Percentiles rank a stretch among this genome's conserved stretches.
phyloP scores from a whole-genome alignment of 306 rosid genomes.

The Macrotyloma uniflorum region DNA sequence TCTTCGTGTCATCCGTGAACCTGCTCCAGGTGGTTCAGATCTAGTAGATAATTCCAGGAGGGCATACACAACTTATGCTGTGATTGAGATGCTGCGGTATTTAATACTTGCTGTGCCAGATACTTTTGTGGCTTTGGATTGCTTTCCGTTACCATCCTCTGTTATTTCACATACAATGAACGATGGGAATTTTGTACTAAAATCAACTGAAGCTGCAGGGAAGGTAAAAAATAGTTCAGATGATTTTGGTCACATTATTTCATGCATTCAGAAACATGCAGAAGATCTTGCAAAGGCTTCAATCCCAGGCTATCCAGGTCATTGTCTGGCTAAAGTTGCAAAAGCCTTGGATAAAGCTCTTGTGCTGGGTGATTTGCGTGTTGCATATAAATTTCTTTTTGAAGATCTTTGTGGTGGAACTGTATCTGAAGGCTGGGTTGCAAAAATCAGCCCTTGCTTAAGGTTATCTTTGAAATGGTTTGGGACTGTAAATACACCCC shows the following conservation, averaged over 20 bases:
- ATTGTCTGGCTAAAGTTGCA: constrained; percentile 81
- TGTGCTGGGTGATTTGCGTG: constrained; percentile 67
- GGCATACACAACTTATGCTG: constrained; percentile 73
- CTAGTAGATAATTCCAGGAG: constrained; percentile 86
- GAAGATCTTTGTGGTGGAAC: constrained; percentile 72
- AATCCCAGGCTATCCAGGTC: constrained; percentile 75
- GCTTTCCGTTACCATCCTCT: constrained; percentile 88
- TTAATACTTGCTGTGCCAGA: constrained; percentile 81
- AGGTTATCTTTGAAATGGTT: constrained; percentile 85
- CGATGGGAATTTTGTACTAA: constrained; percentile 67
- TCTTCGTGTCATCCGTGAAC: constrained; percentile 71
- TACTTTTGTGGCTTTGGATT: constrained; percentile 91
- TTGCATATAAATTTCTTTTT: constrained; percentile 68
- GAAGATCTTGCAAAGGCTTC: constrained; percentile 76
- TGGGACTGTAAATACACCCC: constrained; percentile 58
- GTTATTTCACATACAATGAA: constrained; percentile 68
- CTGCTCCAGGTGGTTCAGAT: constrained; percentile 93
- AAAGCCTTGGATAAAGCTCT: constrained; percentile 81
- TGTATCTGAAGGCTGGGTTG: constrained; percentile 71
- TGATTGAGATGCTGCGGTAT: constrained; percentile 94
- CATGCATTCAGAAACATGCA: constrained; percentile 65
- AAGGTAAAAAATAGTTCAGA: constrained; percentile 59
- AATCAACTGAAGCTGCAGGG: constrained; percentile 63
- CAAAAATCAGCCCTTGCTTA: constrained; percentile 78
- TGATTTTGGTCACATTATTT: constrained; percentile 70